Percentiles rank a stretch among this genome's conserved stretches.
phyloP scores from a whole-genome alignment of 75 land plant genomes.

The Cupressus sempervirens region DNA sequence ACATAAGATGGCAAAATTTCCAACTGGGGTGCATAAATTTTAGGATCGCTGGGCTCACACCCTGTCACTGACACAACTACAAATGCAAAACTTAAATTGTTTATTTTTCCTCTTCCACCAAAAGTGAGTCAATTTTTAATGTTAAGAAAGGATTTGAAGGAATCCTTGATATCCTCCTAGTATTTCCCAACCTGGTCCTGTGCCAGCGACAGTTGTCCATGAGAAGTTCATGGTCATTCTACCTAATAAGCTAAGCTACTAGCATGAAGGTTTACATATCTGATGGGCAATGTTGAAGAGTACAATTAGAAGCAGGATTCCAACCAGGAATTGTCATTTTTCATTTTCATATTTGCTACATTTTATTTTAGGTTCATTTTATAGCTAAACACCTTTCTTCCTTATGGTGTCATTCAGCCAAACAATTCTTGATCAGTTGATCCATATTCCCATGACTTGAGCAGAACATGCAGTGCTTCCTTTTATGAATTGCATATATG shows the following conservation, averaged over 20 bases:
- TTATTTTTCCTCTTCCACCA: neutral
- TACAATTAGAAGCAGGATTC: too few relatives aligned
- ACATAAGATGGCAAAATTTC: too few relatives aligned
- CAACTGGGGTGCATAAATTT: too few relatives aligned
- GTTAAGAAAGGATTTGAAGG: neutral
- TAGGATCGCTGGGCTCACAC: too few relatives aligned
- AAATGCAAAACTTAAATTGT: neutral
- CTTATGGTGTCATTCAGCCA: neutral
- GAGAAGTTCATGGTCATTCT: neutral
- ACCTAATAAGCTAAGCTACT: too few relatives aligned
- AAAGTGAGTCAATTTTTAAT: neutral
- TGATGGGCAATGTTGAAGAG: too few relatives aligned
- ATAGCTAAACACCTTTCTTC: neutral
- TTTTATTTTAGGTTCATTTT: neutral
- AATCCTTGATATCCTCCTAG: neutral
- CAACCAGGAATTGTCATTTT: neutral
- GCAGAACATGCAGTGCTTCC: neutral
- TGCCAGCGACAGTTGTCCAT: neutral
- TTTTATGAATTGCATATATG: neutral
- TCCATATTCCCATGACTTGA: neutral
- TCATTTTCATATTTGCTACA: neutral
- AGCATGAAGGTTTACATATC: too few relatives aligned
- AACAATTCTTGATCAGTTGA: neutral
- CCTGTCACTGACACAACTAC: neutral
- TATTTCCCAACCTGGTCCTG: neutral